phyloP scores from a whole-genome alignment of 2,329 filamentous ascomycete genomes.

The Scytalidium lignicola region DNA sequence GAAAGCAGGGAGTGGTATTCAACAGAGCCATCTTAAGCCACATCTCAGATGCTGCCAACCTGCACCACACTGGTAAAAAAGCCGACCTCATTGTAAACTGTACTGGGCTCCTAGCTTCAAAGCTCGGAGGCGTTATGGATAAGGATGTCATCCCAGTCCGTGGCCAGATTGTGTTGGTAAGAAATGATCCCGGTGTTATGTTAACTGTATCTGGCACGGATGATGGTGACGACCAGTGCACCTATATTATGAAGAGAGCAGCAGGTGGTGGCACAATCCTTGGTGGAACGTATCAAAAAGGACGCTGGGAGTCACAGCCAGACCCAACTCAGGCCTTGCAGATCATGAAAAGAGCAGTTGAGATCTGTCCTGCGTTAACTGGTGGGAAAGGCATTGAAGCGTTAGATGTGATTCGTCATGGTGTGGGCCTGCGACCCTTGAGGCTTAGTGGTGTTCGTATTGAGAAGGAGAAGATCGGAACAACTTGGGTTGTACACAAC shows the following conservation, averaged over 20 bases:
- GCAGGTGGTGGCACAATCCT: conserved; percentile 62
- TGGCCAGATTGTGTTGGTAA: conserved; percentile 69
- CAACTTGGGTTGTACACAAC: conserved; percentile 53
- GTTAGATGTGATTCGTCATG: conserved; percentile 60
- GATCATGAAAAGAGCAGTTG: conserved; percentile 63
- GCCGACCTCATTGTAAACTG: conserved; percentile 78
- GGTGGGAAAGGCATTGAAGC: conserved; percentile 56
- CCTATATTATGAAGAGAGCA: conserved; percentile 65
- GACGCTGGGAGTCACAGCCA: conserved; percentile 57
- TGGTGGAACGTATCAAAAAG: conserved; percentile 61
- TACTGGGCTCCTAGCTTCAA: conserved; percentile 70
- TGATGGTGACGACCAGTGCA: conserved; percentile 57
- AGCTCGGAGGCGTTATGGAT: conserved; percentile 79
- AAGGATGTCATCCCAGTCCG: conserved; percentile 66
- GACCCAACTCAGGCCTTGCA: conserved; percentile 58
- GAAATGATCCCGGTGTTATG: conserved; percentile 60
- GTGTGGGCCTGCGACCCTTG: conserved; percentile 61
- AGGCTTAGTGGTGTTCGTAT: conserved; percentile 56
- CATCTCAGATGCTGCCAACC: conserved; percentile 60
- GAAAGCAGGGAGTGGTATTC: conserved; percentile 65
- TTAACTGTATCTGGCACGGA: conserved; percentile 55
- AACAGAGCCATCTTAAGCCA: conserved; percentile 62
- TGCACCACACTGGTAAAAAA: conserved; percentile 51
- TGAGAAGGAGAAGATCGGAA: conserved; percentile 55
- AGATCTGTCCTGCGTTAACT: conserved; percentile 49